Evolutionary conservation across 345 rosid species (phyloP).

Genomic region (Populus euphratica): DNA sequence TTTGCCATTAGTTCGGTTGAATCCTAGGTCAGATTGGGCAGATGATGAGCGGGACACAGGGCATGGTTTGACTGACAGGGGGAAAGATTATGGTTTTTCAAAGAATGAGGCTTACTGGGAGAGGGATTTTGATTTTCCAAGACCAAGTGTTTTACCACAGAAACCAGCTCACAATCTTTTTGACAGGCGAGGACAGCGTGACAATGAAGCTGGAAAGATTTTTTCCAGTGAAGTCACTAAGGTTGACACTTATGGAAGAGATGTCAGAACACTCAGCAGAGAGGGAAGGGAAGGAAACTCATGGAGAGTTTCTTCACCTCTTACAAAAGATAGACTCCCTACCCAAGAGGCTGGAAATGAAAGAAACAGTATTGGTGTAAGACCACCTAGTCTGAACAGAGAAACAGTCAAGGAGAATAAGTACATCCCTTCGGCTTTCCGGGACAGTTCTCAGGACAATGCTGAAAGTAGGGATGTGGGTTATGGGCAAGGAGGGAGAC

Average conservation of each 20-base stretch:
- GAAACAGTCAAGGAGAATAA: conserved; percentile 57
- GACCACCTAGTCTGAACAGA: conserved; percentile 46
- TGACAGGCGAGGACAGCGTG: conserved; percentile 60
- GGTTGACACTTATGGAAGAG: conserved; percentile 41
- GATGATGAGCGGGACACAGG: conserved; percentile 99
- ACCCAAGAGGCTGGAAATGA: conserved; percentile 44
- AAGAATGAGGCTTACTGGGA: conserved; percentile 73
- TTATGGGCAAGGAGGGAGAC: conserved; percentile 58
- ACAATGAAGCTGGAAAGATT: conserved; percentile 54
- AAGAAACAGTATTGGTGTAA: conserved; percentile 39
- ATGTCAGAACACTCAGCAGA: conserved; percentile 41
- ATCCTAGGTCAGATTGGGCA: conserved; percentile 96
- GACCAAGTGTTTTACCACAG: conserved; percentile 53
- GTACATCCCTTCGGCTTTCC: conserved; percentile 35
- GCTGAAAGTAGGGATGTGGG: conserved; percentile 55
- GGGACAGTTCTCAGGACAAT: conserved; percentile 48
- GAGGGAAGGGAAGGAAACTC: conserved; percentile 66
- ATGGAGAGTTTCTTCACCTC: conserved; percentile 65
- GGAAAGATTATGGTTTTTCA: conserved; percentile 58
- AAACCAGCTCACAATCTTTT: conserved; percentile 47
- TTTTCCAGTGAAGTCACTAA: conserved; percentile 57
- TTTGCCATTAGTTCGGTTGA: conserved; percentile 68
- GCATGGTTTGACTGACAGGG: conserved; percentile 53
- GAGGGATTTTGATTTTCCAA: conserved; percentile 67
- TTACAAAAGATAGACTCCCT: conserved; percentile 40